Conservation (phyloP, 2,329 filamentous ascomycete species). For the Exophiala mesophila region DNA sequence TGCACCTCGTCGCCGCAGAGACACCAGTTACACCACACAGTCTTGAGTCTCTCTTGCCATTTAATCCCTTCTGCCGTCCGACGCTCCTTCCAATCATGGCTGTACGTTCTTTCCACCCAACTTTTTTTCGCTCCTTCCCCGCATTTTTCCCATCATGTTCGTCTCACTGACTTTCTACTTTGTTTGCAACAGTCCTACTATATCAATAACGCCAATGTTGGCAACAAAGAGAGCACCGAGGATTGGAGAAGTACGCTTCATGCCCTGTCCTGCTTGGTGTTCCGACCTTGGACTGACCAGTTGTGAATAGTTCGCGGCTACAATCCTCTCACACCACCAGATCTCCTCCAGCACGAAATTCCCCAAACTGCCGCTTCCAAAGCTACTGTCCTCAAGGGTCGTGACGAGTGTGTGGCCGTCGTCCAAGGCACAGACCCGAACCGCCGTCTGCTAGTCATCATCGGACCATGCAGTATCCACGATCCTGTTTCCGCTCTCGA, state of each 20-base stretch:
- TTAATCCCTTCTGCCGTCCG: no score
- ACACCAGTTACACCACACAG: no score
- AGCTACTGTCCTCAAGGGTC: conserved; percentile 39
- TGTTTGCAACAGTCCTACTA: conserved; percentile 53
- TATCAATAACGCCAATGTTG: conserved; percentile 73
- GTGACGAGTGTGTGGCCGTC: conserved; percentile 62
- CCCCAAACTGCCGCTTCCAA: conserved; percentile 48
- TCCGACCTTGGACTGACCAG: neutral
- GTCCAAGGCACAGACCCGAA: conserved; percentile 60
- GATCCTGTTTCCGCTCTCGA: conserved; percentile 83
- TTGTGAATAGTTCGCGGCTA: conserved; percentile 71
- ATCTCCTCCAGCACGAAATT: conserved; percentile 80
- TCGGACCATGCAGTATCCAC: conserved; percentile 95
- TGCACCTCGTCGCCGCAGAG: no score
- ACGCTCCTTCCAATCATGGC: no score
- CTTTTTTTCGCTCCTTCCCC: conserved; percentile 1
- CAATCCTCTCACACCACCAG: conserved; percentile 86
- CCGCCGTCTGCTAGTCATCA: conserved; percentile 87
- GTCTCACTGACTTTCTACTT: conserved; percentile 4
- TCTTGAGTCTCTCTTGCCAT: no score
- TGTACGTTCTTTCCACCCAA: neutral
- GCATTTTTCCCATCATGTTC: neutral
- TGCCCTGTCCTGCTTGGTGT: neutral
- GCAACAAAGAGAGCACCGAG: conserved; percentile 67
- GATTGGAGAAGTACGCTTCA: conserved; percentile 74